Base-by-base conservation (phyloP, 2,329 filamentous ascomycete species). In the Penicillium hordei region DNA sequence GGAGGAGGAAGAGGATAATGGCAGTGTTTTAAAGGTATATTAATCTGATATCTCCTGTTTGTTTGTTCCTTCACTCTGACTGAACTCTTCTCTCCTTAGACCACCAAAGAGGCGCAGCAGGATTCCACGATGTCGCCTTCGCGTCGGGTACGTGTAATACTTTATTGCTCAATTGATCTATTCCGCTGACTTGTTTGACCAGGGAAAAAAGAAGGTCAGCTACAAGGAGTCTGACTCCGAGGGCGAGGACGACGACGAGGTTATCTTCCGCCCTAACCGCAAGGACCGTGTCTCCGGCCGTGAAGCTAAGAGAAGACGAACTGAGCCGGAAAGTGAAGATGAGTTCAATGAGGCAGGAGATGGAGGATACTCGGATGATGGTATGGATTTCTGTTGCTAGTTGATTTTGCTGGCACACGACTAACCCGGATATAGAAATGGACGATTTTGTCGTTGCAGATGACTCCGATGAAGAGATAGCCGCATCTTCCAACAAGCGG, bases 401-500 rank as follows among this genome's bases (percentile, higher is more conserved):
- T 48, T 27, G 23, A 29, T 29, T 10, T 25, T 6, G 21, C 52
- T 61, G 25, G n/a, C 8, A 42, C 23, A 38, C 15, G 5, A n/a
- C 62, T 67, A 27, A 66, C 48, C 1, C 4, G 12, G 10, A 15
- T 29, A 79, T 82, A 76, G 90, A 94, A 53, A 86, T 95, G 78
- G 91, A 88, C 60, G 90, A 96, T 72, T 97, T 97, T 68, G 81
- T 97, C 25, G 92, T 89, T 5, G 86, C 89, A 0, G 93, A 97
- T 67, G 91, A 95, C 42, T 93, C 91, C 0, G 92, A 96, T 48
- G 89, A 86, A 19, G 83, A 85, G 70, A 81, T 60, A 63, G 79
- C 12, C 3, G 10, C 66, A 71, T 74, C 81, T 25, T 79, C 88
- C 0, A 89, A 86, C 70, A 96, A 96, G 76, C 82, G 88, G 48